Evolutionary conservation across 2,329 filamentous ascomycete species (phyloP).

Genomic region (Colletotrichum agaves): DNA sequence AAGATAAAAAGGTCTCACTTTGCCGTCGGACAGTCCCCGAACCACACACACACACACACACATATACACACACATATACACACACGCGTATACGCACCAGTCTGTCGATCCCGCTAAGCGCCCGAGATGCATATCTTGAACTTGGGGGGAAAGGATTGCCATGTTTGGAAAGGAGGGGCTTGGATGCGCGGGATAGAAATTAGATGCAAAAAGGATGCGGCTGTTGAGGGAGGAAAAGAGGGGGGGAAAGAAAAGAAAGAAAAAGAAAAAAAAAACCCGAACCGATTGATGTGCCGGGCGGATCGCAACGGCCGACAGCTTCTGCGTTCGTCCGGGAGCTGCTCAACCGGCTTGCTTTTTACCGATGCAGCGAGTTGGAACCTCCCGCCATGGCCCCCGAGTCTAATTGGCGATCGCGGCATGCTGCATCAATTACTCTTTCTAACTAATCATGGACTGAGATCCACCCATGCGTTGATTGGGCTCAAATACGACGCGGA

Average conservation of each 20-base stretch:
- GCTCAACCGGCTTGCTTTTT: neutral
- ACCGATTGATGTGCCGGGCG: neutral
- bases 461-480: too few species aligned
- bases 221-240: neutral
- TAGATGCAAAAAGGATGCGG: neutral
- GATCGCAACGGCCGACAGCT: neutral
- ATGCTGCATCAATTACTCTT: neutral
- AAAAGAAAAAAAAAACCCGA: too few species aligned
- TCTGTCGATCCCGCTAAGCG: conserved; percentile 3
- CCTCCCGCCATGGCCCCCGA: neutral
- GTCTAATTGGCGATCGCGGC: neutral
- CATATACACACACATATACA: neutral
- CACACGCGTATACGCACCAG: neutral
- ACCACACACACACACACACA: neutral
- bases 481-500: neutral
- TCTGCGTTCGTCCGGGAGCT: neutral
- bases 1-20: too few species aligned
- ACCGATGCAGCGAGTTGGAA: neutral
- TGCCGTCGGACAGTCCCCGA: neutral
- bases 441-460: neutral
- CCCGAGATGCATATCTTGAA: neutral
- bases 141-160: neutral
- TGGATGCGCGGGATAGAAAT: neutral
- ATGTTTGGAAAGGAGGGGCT: conserved; percentile 3
- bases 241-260: too few species aligned